Evolutionary conservation across 1,284 basidiomycete genomes (phyloP).

Genomic region (Fereydounia khargensis): DNA sequence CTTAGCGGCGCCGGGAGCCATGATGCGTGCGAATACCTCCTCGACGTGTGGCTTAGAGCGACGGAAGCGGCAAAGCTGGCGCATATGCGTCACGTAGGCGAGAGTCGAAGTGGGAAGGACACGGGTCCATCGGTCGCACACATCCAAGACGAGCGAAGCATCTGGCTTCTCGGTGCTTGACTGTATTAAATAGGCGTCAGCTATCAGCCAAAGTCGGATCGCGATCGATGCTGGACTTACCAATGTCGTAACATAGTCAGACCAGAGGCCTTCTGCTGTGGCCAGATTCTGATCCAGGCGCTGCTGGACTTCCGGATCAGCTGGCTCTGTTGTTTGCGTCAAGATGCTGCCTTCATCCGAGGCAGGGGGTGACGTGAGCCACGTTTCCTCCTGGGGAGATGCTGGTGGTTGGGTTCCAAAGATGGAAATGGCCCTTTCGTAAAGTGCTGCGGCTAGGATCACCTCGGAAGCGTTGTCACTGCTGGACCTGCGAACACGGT

Average conservation of each 20-base stretch:
- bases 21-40: constrained; percentile 20
- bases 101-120: constrained; percentile 29
- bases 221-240: background rate
- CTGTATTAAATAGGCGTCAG: background rate
- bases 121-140: constrained; percentile 24
- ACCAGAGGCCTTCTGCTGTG: constrained; percentile 41
- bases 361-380: too few species aligned
- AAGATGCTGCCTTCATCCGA: too few species aligned
- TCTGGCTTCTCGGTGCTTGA: constrained; percentile 5
- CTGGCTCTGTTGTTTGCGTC: too few species aligned
- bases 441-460: constrained; percentile 16
- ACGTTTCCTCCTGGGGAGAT: constrained; percentile 6
- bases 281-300: constrained; percentile 10
- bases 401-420: constrained; percentile 25
- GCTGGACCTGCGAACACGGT: too few species aligned
- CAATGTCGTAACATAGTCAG: constrained; percentile 29
- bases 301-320: constrained; percentile 16
- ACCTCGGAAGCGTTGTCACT: too few species aligned
- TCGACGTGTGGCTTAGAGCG: constrained; percentile 37
- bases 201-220: background rate
- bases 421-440: constrained; percentile 16
- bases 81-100: constrained; percentile 39
- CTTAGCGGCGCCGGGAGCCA: constrained; percentile 15
- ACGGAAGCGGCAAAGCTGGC: constrained; percentile 25
- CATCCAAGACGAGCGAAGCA: constrained; percentile 22